Evolutionary conservation across 2,329 filamentous ascomycete genomes (phyloP).

Genomic region (Aspergillus japonicus): DNA sequence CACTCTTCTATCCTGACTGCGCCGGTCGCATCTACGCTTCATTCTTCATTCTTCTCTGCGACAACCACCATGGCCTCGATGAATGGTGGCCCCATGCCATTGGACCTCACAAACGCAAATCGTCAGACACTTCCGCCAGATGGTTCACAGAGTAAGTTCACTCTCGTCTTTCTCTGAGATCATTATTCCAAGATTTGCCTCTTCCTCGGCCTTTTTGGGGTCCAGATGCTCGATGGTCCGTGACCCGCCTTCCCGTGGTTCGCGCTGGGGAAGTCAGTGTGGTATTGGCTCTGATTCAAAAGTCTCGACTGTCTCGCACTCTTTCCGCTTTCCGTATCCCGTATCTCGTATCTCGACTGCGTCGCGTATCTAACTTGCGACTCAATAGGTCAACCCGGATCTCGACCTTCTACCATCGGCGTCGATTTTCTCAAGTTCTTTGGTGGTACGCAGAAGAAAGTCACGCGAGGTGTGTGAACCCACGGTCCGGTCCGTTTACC

Average conservation of each 20-base stretch:
- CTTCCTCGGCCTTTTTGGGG: neutral
- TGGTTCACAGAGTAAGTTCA: conserved; percentile 18
- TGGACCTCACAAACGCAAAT: conserved; percentile 23
- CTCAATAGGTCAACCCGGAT: neutral
- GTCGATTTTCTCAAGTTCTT: conserved; percentile 52
- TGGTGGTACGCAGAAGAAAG: conserved; percentile 66
- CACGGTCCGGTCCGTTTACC: neutral
- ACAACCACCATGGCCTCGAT: conserved; percentile 25
- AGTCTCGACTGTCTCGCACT: too few species aligned
- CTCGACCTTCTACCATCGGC: conserved; percentile 18
- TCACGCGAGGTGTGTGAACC: conserved; percentile 65
- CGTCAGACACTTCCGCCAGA: conserved; percentile 16
- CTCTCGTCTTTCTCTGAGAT: neutral
- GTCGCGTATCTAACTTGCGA: neutral
- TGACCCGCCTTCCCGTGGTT: too few species aligned
- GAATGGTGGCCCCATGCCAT: conserved; percentile 28
- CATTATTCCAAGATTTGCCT: neutral
- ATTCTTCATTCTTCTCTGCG: neutral
- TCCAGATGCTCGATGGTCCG: neutral
- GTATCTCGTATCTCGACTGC: too few species aligned
- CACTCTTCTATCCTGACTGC: conserved; percentile 5
- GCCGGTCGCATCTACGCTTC: conserved; percentile 20
- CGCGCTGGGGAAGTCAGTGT: neutral
- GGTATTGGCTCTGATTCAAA: too few species aligned
- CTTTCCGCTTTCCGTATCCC: too few species aligned